Percentiles rank a stretch among this genome's conserved stretches.
Evolutionary conservation across 140 eudicot species (phyloP).

Genomic region (Oenanthe javanica): DNA sequence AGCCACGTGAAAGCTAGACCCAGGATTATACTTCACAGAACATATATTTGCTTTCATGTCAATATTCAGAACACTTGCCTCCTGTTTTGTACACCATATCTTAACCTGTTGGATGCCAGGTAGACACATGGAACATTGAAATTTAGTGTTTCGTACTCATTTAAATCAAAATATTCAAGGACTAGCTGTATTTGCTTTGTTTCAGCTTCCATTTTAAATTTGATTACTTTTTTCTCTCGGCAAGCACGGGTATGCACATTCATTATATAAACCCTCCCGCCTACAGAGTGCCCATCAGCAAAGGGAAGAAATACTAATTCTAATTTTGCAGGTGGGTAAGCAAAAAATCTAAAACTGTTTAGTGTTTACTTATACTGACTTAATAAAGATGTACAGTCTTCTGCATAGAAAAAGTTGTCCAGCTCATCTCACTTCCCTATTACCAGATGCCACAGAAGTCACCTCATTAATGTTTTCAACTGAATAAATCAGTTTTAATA

Average conservation of each 20-base stretch:
- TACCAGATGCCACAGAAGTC: background rate
- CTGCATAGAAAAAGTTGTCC: conserved; percentile 2
- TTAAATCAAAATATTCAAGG: background rate
- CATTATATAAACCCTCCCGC: background rate
- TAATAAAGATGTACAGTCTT: background rate
- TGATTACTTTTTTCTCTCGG: background rate
- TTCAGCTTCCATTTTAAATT: background rate
- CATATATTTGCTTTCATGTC: conserved; percentile 98
- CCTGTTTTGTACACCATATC: conserved; percentile 92
- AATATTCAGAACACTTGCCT: conserved; percentile 82
- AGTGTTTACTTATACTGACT: background rate
- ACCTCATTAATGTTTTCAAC: background rate
- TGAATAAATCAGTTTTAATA: background rate
- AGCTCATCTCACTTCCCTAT: background rate
- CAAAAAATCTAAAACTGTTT: background rate
- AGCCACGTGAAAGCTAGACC: conserved; percentile 78
- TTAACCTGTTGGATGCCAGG: conserved; percentile 52
- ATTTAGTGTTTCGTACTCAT: background rate
- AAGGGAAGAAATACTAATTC: background rate
- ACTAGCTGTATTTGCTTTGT: background rate
- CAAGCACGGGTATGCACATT: background rate
- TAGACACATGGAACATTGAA: background rate
- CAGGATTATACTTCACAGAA: conserved; percentile 93
- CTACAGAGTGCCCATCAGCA: background rate
- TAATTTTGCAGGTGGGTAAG: background rate